Evolutionary conservation across 257 asterid species (phyloP), one percentile per base, ranked within the genome.

Genomic region (Jacaranda mimosifolia): DNA sequence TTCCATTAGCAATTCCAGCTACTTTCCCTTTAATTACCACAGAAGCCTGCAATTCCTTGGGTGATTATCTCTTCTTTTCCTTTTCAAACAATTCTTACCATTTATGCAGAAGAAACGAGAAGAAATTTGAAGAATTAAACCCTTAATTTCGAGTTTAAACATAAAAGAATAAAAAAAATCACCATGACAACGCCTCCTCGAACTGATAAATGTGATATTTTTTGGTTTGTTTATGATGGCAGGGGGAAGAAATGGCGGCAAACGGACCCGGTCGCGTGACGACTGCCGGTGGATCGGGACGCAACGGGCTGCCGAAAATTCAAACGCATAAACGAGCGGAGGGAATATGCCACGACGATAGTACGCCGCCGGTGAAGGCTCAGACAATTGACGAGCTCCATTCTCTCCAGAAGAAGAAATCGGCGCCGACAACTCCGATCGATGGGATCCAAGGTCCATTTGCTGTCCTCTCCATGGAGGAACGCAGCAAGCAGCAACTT

Each of bases 391-490:
- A 81, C 70, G 84, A 84, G 69, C 88, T 84, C 49, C 88, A 84
- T 79, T 84, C 88, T 10, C 86, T 84, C 12, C 88, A 84, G 86
- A 81, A n/a, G 79, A 84, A 84, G 84, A 84, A 81, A 67, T 81
- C 88, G 35, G 84, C 85, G n/a, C 88, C 88, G 6, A 81, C 88
- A 4, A 84, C 88, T 39, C 88, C 88, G 9, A 10, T 75, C 49
- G 57, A 74, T 43, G 85, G 83, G 42, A 13, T 36, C 17, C 83
- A 77, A 26, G 77, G 83, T 6, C 73, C 83, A 13, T 84, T 84
- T 15, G 58, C 85, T 15, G 68, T 75, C 26, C 17, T 74, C 13
- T 40, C 86, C 1, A 84, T 75, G 51, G 88, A 79, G 4, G 80
- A 75, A 9, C 85, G 88, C 38, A 70, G 35, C 52, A 81, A 70